These are phyloP conservation scores for Fraxinus quadrangulata DNA, from an alignment of 257 asterid species.

Conservation along the genomic window DNA sequence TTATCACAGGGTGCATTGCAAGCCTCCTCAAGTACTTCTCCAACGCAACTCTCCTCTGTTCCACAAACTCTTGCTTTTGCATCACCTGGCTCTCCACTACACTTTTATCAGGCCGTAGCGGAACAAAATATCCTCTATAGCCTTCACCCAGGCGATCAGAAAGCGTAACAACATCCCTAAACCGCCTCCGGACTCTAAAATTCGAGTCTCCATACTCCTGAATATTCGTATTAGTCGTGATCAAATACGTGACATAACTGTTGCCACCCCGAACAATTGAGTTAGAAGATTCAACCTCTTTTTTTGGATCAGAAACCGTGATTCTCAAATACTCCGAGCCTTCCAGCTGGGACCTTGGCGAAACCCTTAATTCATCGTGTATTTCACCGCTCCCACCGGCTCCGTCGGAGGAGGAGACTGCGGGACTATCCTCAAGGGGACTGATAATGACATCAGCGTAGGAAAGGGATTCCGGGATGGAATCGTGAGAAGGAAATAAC, in stretches of 20 bases:
- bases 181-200: slow-evolving; percentile 76
- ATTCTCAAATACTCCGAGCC: slow-evolving; percentile 63
- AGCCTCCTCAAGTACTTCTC: slow-evolving; percentile 85
- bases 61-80: slow-evolving; percentile 98
- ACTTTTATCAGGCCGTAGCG: slow-evolving; percentile 95
- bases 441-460: slow-evolving; percentile 49
- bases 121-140: slow-evolving; percentile 80
- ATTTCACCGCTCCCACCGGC: slow-evolving; percentile 45
- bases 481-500: slow-evolving; percentile 40
- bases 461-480: slow-evolving; percentile 49
- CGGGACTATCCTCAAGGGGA: slow-evolving; percentile 40
- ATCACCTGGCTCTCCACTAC: slow-evolving; percentile 92
- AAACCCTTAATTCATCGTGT: slow-evolving; percentile 35
- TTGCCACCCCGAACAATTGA: slow-evolving; percentile 91
- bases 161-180: slow-evolving; percentile 79
- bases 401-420: slow-evolving; percentile 26
- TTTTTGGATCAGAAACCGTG: slow-evolving; percentile 78
- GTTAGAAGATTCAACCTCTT: slow-evolving; percentile 70
- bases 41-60: slow-evolving; percentile 89
- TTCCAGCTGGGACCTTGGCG: slow-evolving; percentile 41
- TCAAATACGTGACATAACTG: slow-evolving; percentile 68
- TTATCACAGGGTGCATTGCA: slow-evolving; percentile 71
- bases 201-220: slow-evolving; percentile 62
- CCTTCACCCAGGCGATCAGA: slow-evolving; percentile 77
- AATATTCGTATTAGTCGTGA: slow-evolving; percentile 73